Conservation (phyloP, 75 land plant species). For the Gnetum montanum region DNA sequence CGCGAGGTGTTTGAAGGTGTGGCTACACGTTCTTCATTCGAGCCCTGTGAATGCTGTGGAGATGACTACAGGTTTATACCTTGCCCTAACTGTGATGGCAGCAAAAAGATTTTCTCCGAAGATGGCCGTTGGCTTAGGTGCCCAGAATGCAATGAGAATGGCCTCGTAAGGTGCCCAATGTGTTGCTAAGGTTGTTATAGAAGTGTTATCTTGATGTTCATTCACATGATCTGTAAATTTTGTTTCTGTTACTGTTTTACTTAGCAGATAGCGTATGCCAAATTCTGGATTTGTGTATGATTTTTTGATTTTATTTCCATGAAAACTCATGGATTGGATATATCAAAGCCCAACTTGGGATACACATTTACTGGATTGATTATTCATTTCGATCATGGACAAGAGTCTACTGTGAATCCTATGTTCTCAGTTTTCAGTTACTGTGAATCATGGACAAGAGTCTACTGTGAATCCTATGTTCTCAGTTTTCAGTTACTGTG, state of each 20-base stretch:
- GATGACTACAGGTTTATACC: constrained; percentile 59
- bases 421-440: too few species aligned
- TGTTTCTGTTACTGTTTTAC: background rate
- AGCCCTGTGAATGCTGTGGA: constrained; percentile 60
- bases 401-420: too few species aligned
- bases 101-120: constrained; percentile 57
- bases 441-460: too few species aligned
- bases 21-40: constrained; percentile 39
- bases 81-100: constrained; percentile 65
- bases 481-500: too few species aligned
- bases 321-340: too few species aligned
- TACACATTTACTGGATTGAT: too few species aligned
- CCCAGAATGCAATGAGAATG: constrained; percentile 79
- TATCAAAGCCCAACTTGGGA: too few species aligned
- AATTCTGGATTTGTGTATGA: too few species aligned
- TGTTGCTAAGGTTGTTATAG: constrained; percentile 28
- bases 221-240: background rate
- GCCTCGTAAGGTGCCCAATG: constrained; percentile 60
- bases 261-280: background rate
- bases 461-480: too few species aligned
- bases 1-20: constrained; percentile 37
- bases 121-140: constrained; percentile 37
- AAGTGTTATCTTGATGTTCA: background rate
- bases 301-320: too few species aligned
- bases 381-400: too few species aligned